These are phyloP conservation scores for Cryptosporidium ryanae DNA, from an alignment of 169 alveolate genomes.

Conservation along the genomic window DNA sequence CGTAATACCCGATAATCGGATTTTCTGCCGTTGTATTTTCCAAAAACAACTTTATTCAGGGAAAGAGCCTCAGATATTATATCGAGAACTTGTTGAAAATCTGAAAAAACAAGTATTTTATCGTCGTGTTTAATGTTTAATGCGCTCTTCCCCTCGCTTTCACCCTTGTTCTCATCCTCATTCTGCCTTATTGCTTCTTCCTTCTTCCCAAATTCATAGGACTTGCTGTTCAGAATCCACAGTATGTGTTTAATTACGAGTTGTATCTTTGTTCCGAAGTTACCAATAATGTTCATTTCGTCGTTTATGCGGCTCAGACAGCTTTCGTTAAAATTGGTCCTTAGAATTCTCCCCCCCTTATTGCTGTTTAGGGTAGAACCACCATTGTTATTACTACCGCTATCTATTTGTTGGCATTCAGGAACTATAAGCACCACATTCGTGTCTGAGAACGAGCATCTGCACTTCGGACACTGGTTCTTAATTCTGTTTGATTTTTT, in stretches of 20 bases:
- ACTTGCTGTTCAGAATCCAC: slow-evolving; percentile 31
- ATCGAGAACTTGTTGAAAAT: slow-evolving; percentile 47
- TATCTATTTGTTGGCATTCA: not conserved
- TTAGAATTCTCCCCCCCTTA: not conserved
- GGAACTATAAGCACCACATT: slow-evolving; percentile 60
- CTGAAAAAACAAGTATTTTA: slow-evolving; percentile 51
- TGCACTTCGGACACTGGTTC: slow-evolving; percentile 59
- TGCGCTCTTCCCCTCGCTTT: not conserved
- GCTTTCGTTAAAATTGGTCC: slow-evolving; percentile 9
- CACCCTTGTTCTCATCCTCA: not conserved
- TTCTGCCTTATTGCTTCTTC: not conserved
- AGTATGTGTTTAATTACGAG: slow-evolving; percentile 44
- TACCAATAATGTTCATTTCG: slow-evolving; percentile 13
- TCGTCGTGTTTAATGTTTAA: slow-evolving; percentile 19
- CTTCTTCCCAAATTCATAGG: not conserved
- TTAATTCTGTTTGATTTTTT: slow-evolving; percentile 31
- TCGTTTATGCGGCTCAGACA: not conserved
- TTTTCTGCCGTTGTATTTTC: slow-evolving; percentile 37
- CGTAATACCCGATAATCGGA: slow-evolving; percentile 32
- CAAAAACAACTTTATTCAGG: slow-evolving; percentile 21
- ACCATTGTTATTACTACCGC: not conserved
- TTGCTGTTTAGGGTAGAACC: not conserved
- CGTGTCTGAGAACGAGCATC: slow-evolving; percentile 20
- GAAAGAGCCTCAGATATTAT: slow-evolving; percentile 26
- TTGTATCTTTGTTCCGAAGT: slow-evolving; percentile 63